Base-by-base conservation (phyloP, 768 basidiomycete genomes). In the Galerina sulciceps region DNA sequence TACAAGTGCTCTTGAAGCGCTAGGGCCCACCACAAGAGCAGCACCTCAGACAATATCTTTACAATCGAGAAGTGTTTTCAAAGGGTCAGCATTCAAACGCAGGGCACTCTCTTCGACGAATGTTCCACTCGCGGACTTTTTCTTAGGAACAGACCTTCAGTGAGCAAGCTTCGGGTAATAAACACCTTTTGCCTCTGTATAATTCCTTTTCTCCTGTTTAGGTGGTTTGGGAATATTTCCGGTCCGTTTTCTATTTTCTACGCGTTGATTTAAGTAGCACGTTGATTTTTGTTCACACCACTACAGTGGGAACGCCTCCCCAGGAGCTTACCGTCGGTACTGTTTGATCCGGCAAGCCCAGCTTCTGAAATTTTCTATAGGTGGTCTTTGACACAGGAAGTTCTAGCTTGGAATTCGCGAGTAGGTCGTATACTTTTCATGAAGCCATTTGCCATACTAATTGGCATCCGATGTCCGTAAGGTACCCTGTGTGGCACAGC, bases 321-420 rank as follows among this genome's bases (percentile, higher is more conserved):
- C 84, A 86, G 62, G 65, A 62, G 17, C 61, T 79, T 51, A 71
- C 75, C 36, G 79, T 79, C 58, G 38, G 74, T 63, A 45, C 40
- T 43, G 13, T 20, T 37, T 17, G 53, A 47, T 14, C 23, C 43
- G 40, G 42, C 31, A 17, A 49, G 36, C 47, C 38, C 47, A 20
- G 56, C 47, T 48, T 62, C 55, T 60, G 35, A 60, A 44, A 46
- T 57, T 43, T 31, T 53, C 37, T 69, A 42, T 57, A 77, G 74
- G 84, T 85, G 47, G 81, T 86, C 11, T 86, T 86, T 69, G 85
- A 86, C 63, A 86, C 85, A 10, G 84, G 84, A 46, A 83, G 81
- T 58, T 67, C 68, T 8, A 74, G 75, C 10, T 73, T 82, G 11
- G 81, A 82, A 70, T 80, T 83, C 58, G 79, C 79, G 2, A 81